Base-by-base conservation (phyloP, 164 flowering plant genomes). In the Amborella trichopoda region DNA sequence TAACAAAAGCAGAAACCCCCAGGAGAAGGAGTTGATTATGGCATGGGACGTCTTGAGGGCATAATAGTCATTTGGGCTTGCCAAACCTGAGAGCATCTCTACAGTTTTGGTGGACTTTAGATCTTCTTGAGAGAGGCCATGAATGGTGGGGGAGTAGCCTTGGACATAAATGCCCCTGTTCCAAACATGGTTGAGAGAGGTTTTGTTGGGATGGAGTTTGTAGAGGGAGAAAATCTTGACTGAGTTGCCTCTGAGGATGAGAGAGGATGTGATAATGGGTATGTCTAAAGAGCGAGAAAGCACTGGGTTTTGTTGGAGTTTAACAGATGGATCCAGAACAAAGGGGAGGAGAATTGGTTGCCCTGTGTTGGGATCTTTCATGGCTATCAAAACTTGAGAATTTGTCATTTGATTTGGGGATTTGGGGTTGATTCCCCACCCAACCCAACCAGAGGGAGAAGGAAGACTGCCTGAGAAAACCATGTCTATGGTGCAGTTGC, bases 401-500 rank as follows among this genome's bases (percentile, higher is more conserved):
- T 96, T 94, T 0, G 91, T 75, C 98, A 91, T 86, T 47, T 72
- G 72, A 13, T 20, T 13, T 0, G 94, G 59, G 2, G 90, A 66
- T 2, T 28, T 59, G 0, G 96, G 98, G 60, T 91, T 91, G 58
- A 91, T 78, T 6, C 98, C 98, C 68, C 70, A 81, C 2, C 75
- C 98, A 2, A 91, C 94, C 98, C 98, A 91, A 2, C 98, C 98
- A 18, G 96, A 74, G 0, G 98, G 98, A 0, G 98, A 91, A 39
- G 86, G 86, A 73, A 91, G 86, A 23, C 59, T 61, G 23, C 96
- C 94, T 12, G 75, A 76, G 69, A 91, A 91, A 45, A 58, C 91
- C 1, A 91, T 44, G 36, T 86, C 90, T 11, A 86, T 70, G 17
- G 98, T 86, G 36, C 78, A 63, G 22, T 81, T 91, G 50, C 62